Evolutionary conservation across 2,329 filamentous ascomycete species (phyloP).

Genomic region (Ophiocordyceps sinensis): DNA sequence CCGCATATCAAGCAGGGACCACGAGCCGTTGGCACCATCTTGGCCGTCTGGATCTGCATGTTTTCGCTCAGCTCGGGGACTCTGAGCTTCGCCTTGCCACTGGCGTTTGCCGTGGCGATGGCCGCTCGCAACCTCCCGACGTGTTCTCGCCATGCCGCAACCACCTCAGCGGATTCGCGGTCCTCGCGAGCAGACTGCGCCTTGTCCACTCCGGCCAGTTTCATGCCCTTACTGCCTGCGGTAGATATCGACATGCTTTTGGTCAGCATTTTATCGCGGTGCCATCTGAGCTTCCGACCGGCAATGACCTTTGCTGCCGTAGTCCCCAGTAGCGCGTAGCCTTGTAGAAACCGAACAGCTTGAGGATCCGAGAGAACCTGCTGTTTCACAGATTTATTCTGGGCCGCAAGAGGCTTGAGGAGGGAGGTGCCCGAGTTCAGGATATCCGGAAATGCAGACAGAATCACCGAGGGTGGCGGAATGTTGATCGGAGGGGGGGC

Average conservation of each 20-base stretch:
- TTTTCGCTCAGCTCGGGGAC: conserved; percentile 59
- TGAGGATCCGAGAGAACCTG: conserved; percentile 48
- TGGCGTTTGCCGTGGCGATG: conserved; percentile 50
- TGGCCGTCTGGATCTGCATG: conserved; percentile 53
- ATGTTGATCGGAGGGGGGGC: conserved; percentile 64
- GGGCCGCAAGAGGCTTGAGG: conserved; percentile 48
- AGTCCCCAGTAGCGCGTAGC: conserved; percentile 46
- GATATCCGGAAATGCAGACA: conserved; percentile 61
- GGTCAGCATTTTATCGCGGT: conserved; percentile 69
- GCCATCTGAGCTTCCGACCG: conserved; percentile 78
- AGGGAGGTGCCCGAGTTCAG: conserved; percentile 53
- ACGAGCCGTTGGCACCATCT: conserved; percentile 58
- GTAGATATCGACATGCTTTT: conserved; percentile 83
- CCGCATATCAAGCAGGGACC: conserved; percentile 78
- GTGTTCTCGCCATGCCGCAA: conserved; percentile 60
- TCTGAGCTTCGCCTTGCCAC: conserved; percentile 33
- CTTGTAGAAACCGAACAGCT: conserved; percentile 47
- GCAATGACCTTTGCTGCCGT: conserved; percentile 71
- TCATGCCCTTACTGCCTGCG: conserved; percentile 73
- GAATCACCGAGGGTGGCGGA: conserved; percentile 71
- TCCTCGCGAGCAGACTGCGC: conserved; percentile 72
- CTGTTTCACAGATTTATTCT: conserved; percentile 42
- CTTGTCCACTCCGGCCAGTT: conserved; percentile 74
- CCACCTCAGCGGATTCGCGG: conserved; percentile 66
- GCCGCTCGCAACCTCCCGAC: conserved; percentile 61